These are phyloP conservation scores for Eruca vesicaria DNA, from an alignment of 441 rosid genomes.

Conservation along the genomic window DNA sequence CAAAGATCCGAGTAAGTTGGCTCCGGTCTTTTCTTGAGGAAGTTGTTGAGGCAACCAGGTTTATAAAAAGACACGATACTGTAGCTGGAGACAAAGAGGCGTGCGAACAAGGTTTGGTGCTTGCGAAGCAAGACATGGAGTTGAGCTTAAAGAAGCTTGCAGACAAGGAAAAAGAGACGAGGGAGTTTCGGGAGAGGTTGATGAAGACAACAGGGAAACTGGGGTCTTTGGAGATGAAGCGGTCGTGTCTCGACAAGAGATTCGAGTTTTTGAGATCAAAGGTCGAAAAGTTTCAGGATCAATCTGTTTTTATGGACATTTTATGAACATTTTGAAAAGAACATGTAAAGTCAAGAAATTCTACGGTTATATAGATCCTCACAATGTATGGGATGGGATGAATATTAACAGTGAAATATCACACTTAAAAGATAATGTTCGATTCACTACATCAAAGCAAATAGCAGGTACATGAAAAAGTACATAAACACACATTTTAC, in stretches of 20 bases:
- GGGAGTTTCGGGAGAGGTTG: constrained; percentile 21
- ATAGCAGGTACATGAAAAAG: not conserved
- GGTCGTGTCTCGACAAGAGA: constrained; percentile 14
- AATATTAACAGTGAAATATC: constrained; percentile 1
- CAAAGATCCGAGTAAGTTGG: constrained; percentile 24
- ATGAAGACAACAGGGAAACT: constrained; percentile 26
- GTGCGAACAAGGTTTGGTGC: not conserved
- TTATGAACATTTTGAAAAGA: not conserved
- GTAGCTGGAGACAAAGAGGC: constrained; percentile 9
- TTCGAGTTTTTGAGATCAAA: constrained; percentile 14
- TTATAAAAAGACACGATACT: not conserved
- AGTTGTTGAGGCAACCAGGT: constrained; percentile 41
- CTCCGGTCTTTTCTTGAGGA: constrained; percentile 22
- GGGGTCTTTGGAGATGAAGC: constrained; percentile 27
- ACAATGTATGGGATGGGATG: too few species aligned
- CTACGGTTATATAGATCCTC: too few species aligned
- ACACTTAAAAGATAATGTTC: not conserved
- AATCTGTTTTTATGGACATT: constrained; percentile 18
- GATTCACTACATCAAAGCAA: not conserved
- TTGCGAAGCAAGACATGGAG: constrained; percentile 22
- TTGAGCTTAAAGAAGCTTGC: constrained; percentile 11
- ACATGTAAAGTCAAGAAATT: too few species aligned
- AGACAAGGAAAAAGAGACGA: constrained; percentile 17
- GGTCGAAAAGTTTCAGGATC: constrained; percentile 27
- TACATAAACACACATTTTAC: constrained; percentile 21